Evolutionary conservation across 352 stramenopile genomes (phyloP).

Genomic region (Globisporangium heterothallicum): DNA sequence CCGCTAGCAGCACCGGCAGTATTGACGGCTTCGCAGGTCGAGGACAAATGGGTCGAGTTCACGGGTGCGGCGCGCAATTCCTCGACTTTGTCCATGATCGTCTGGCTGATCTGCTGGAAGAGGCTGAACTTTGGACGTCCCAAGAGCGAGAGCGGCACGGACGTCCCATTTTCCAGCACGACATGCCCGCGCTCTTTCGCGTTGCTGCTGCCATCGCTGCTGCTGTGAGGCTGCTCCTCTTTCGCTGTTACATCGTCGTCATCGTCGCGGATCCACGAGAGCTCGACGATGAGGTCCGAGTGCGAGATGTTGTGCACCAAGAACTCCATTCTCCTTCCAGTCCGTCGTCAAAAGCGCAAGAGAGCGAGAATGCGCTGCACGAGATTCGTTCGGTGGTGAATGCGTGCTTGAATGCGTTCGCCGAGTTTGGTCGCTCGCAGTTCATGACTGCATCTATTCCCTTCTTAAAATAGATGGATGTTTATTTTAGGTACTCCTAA

Average conservation of each 20-base stretch:
- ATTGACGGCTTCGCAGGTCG: conserved; percentile 1
- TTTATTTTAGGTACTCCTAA: no score
- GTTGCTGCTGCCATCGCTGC: conserved; percentile 5
- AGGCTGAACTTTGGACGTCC: conserved; percentile 86
- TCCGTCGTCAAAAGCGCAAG: no score
- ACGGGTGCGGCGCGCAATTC: conserved; percentile 21
- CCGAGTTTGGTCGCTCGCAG: no score
- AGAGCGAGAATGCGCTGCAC: no score
- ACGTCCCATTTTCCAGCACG: conserved; percentile 7
- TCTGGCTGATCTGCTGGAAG: conserved; percentile 74
- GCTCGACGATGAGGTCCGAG: conserved; percentile 92
- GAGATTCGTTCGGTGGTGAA: no score
- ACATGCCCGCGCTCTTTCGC: conserved; percentile 8
- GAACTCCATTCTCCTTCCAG: conserved; percentile 75
- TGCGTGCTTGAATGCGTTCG: no score
- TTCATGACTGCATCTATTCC: no score
- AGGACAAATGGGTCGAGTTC: conserved; percentile 5
- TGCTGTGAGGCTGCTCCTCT: not conserved
- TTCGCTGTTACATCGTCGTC: conserved; percentile 1
- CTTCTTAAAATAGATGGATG: no score
- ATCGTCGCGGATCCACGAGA: conserved; percentile 65
- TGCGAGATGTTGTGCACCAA: conserved; percentile 97
- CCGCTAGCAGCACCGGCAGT: conserved; percentile 18
- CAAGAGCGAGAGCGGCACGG: conserved; percentile 50
- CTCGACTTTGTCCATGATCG: conserved; percentile 64